These are phyloP conservation scores for Silene latifolia DNA, from an alignment of 148 eudicot genomes.

Conservation along the genomic window DNA sequence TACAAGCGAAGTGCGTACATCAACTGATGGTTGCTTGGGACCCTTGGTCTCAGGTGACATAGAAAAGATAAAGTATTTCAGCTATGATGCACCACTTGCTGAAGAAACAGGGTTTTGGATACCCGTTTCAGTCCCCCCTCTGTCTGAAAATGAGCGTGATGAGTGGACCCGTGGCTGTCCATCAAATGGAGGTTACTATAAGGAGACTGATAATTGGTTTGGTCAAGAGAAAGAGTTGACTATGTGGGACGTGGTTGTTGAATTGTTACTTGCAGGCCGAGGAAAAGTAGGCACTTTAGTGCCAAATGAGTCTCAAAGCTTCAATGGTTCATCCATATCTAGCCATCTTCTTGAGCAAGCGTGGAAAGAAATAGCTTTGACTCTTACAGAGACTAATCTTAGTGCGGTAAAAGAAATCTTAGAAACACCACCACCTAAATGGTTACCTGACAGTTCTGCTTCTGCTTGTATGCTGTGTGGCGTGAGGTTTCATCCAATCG, in stretches of 20 bases:
- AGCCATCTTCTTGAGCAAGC: slow-evolving; percentile 50
- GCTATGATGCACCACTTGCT: slow-evolving; percentile 49
- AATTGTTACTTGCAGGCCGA: slow-evolving; percentile 48
- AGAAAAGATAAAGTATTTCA: slow-evolving; percentile 39
- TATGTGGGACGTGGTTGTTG: slow-evolving; percentile 71
- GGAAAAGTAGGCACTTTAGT: slow-evolving; percentile 51
- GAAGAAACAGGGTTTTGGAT: slow-evolving; percentile 74
- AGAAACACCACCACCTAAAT: slow-evolving; percentile 59
- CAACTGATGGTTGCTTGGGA: background rate
- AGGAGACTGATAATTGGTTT: slow-evolving; percentile 42
- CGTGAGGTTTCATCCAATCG: slow-evolving; percentile 58
- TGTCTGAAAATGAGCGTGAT: slow-evolving; percentile 46
- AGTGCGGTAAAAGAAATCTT: slow-evolving; percentile 40
- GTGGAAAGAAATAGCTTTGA: slow-evolving; percentile 65
- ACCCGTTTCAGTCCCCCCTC: slow-evolving; percentile 67
- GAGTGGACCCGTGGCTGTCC: slow-evolving; percentile 58
- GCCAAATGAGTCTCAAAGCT: slow-evolving; percentile 34
- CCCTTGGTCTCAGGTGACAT: background rate
- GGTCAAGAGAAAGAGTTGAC: slow-evolving; percentile 54
- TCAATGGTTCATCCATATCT: slow-evolving; percentile 35
- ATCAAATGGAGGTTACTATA: slow-evolving; percentile 45
- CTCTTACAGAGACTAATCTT: slow-evolving; percentile 51
- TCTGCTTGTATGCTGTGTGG: slow-evolving; percentile 63
- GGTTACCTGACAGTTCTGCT: slow-evolving; percentile 67
- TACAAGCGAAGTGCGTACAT: background rate